Percentiles rank a stretch among this genome's conserved stretches.
Conservation (phyloP, 2,329 filamentous ascomycete species). For the Trichoderma brevicompactum region DNA sequence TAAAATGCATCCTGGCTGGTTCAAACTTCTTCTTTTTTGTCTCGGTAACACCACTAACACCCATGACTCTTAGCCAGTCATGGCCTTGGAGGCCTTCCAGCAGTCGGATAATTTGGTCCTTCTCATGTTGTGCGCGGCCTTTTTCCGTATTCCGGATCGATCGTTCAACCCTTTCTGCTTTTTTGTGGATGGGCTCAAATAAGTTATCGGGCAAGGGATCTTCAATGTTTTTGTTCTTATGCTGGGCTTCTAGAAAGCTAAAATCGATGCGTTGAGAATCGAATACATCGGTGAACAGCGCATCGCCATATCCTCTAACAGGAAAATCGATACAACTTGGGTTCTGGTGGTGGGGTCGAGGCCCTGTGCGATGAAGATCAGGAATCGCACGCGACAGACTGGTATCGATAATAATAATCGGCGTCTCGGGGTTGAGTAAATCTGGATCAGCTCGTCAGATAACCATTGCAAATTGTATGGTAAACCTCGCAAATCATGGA, state of each 20-base stretch:
- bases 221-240: slow-evolving; percentile 48
- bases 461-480: background rate
- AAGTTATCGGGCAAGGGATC: slow-evolving; percentile 62
- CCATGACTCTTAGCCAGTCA: slow-evolving; percentile 93
- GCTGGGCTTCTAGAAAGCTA: slow-evolving; percentile 54
- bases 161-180: slow-evolving; percentile 63
- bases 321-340: slow-evolving; percentile 38
- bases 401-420: slow-evolving; percentile 70
- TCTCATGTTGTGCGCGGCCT: slow-evolving; percentile 68
- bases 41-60: slow-evolving; percentile 83
- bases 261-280: slow-evolving; percentile 63
- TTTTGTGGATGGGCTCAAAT: slow-evolving; percentile 60
- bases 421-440: slow-evolving; percentile 71
- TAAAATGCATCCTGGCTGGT: slow-evolving; percentile 81
- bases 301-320: slow-evolving; percentile 59
- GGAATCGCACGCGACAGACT: slow-evolving; percentile 40
- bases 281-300: slow-evolving; percentile 59
- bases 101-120: slow-evolving; percentile 65
- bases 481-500: background rate
- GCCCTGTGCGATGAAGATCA: slow-evolving; percentile 38
- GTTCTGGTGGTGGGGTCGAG: slow-evolving; percentile 35
- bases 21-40: slow-evolving; percentile 85
- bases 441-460: slow-evolving; percentile 55
- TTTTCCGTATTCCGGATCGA: slow-evolving; percentile 68
- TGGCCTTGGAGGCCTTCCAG: slow-evolving; percentile 85